Conservation (phyloP, 2,329 filamentous ascomycete genomes). For the Fusarium xylarioides region DNA sequence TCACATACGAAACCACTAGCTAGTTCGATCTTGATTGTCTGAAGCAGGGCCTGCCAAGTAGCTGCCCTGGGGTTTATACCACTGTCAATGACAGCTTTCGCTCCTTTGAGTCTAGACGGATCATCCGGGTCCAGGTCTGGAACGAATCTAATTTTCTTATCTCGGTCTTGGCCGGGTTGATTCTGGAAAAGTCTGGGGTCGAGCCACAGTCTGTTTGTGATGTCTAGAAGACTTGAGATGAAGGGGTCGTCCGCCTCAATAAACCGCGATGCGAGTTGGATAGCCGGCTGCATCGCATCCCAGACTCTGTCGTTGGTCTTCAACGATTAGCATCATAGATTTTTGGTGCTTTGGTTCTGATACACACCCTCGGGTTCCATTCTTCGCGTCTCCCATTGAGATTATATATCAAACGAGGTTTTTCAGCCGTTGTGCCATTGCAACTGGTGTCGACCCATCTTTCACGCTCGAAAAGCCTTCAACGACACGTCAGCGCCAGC, state of each 20-base stretch:
- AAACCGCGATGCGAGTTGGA: constrained; percentile 41
- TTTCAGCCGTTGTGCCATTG: neutral
- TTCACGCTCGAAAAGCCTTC: constrained; percentile 21
- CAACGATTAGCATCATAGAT: neutral
- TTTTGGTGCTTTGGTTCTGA: neutral
- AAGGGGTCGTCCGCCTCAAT: constrained; percentile 33
- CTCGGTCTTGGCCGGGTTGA: neutral
- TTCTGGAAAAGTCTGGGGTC: neutral
- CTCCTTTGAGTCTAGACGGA: neutral
- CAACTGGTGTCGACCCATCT: constrained; percentile 16
- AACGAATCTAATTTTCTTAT: constrained; percentile 12
- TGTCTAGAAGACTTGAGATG: constrained; percentile 32
- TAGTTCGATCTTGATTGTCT: constrained; percentile 10
- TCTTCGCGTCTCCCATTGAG: constrained; percentile 36
- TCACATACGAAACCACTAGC: constrained; percentile 17
- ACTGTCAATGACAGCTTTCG: neutral
- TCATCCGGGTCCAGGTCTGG: neutral
- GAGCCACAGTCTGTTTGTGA: constrained; percentile 39
- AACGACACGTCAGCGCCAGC: neutral
- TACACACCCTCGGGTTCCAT: constrained; percentile 38
- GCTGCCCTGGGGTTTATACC: neutral
- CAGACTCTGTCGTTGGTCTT: constrained; percentile 42
- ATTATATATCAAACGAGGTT: constrained; percentile 30
- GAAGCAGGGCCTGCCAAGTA: neutral
- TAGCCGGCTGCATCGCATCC: constrained; percentile 42